Base-by-base conservation (phyloP, 768 basidiomycete genomes). In the Lepiota subincarnata region DNA sequence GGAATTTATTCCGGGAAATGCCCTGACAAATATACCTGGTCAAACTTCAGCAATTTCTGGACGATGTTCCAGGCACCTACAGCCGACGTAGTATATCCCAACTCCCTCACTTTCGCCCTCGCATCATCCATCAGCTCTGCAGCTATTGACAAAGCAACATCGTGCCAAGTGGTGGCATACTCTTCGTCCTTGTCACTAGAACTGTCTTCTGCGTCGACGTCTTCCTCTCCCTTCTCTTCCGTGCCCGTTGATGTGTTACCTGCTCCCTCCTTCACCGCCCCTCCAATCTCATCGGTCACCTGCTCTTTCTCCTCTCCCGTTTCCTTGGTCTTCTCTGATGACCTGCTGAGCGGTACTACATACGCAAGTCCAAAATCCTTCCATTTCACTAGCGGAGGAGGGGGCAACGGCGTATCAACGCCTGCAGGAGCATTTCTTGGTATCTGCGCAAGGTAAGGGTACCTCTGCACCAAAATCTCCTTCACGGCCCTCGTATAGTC, bases 81-180 rank as follows among this genome's bases (percentile, higher is more conserved):
- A 11, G 94, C 93, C 48, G 92, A 94, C 39, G 87, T 92, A n/a
- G 92, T 93, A 63, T 99, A 99, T 13, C 92, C 89, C 24, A 98
- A 76, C 60, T 81, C 77, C 20, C 72, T 69, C 7, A 98, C 83
- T 48, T 85, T 82, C 48, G 74, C 73, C 58, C 94, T 75, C 41
- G 89, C 79, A 53, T 79, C 82, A n/a, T 72, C 68, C 85, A 97
- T 94, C 24, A 95, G 64, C 62, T 91, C 91, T 2, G 93, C 92
- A 1, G 85, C 95, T 43, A 98, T 84, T 3, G 87, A 87, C 22
- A 99, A 68, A 0, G 92, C 92, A 39, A 97, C 80, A 67, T 98
- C 96, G 57, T 93, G 90, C 97, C 97, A 98, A 10, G 88, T 90
- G 2, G 66, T 66, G 1, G 62, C 44, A 35, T 57, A 51, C 24